Evolutionary conservation across 306 rosid species (phyloP).

Genomic region (Castanea crenata): DNA sequence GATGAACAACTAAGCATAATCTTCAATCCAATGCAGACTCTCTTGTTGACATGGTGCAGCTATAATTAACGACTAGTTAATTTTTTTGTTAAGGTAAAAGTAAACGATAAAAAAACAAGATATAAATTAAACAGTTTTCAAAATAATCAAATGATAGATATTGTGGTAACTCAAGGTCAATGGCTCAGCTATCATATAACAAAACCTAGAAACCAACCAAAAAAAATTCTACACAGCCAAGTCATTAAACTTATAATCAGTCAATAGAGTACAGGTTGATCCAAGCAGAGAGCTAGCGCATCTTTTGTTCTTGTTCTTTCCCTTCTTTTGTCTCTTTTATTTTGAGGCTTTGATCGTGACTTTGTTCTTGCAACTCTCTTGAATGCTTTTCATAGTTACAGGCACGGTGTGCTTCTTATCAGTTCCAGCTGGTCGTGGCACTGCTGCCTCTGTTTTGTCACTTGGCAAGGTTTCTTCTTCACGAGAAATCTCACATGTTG

Average conservation of each 20-base stretch:
- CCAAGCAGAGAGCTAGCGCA: constrained; percentile 7
- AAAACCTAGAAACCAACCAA: neutral
- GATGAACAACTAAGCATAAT: neutral
- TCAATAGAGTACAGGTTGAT: neutral
- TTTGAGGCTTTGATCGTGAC: constrained; percentile 46
- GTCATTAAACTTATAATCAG: constrained; percentile 9
- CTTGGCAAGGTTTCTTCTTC: constrained; percentile 47
- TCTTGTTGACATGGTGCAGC: too few relatives aligned
- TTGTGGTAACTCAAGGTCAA: neutral
- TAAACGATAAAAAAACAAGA: too few relatives aligned
- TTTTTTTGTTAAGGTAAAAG: neutral
- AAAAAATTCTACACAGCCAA: constrained; percentile 5
- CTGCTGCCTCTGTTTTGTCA: constrained; percentile 34
- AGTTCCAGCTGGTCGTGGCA: constrained; percentile 31
- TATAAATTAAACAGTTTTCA: neutral
- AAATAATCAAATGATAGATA: neutral
- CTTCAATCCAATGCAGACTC: neutral
- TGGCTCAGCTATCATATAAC: neutral
- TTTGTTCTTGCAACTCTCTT: constrained; percentile 53
- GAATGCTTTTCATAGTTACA: constrained; percentile 44
- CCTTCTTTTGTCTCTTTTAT: constrained; percentile 65
- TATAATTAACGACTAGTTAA: neutral
- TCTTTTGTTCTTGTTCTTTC: constrained; percentile 48
- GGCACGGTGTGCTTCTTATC: constrained; percentile 42
- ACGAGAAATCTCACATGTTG: constrained; percentile 66